Conservation (phyloP, 257 asterid species). For the Ilex asprella region DNA sequence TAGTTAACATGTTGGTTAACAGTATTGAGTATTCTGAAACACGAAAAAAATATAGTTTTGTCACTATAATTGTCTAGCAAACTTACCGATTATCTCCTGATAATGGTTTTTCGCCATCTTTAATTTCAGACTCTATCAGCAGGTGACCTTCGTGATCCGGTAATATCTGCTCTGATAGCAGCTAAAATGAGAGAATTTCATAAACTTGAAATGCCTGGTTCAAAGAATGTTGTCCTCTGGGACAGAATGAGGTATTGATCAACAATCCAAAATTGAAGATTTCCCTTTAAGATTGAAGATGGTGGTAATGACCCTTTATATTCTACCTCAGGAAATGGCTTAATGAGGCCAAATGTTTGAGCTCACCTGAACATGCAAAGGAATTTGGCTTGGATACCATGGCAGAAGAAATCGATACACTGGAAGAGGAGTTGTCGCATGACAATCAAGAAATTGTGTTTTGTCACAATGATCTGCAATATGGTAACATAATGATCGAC, state of each 20-base stretch:
- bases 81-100: too few relatives aligned
- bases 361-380: conserved; percentile 43
- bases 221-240: conserved; percentile 54
- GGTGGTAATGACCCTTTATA: background rate
- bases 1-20: too few relatives aligned
- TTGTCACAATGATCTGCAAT: conserved; percentile 96
- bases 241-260: conserved; percentile 63
- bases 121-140: conserved; percentile 72
- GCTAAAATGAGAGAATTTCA: conserved; percentile 72
- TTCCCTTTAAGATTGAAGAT: background rate
- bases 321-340: conserved; percentile 66
- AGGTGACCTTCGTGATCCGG: conserved; percentile 63
- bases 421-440: conserved; percentile 46
- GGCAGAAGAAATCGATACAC: conserved; percentile 41
- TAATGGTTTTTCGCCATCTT: background rate
- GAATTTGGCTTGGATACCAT: conserved; percentile 38
- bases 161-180: conserved; percentile 54
- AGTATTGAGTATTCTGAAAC: too few relatives aligned
- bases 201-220: conserved; percentile 62
- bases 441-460: conserved; percentile 54
- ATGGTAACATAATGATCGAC: conserved; percentile 87
- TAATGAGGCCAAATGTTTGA: conserved; percentile 48
- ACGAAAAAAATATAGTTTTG: too few relatives aligned
- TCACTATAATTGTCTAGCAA: too few relatives aligned
- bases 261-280: background rate